Conservation (phyloP, 345 rosid genomes). For the Mallotus nudiflorus region DNA sequence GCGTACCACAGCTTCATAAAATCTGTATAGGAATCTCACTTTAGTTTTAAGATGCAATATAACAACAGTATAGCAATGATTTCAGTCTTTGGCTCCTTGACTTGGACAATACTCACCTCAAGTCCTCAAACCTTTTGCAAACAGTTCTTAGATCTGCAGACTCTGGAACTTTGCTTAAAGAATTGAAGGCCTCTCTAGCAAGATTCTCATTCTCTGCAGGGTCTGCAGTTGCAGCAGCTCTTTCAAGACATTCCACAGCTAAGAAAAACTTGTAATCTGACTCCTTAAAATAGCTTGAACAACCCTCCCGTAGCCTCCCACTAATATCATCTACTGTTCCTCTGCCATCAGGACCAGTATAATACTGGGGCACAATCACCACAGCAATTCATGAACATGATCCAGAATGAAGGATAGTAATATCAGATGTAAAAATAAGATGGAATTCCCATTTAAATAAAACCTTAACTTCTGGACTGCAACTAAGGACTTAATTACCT, state of each 20-base stretch:
- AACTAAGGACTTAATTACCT: constrained; percentile 49
- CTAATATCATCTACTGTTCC: constrained; percentile 96
- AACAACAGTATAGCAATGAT: constrained; percentile 5
- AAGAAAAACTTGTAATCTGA: constrained; percentile 94
- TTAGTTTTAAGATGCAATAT: constrained; percentile 20
- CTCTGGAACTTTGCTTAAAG: constrained; percentile 87
- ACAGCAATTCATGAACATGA: not conserved
- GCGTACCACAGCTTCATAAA: constrained; percentile 96
- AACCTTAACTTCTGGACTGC: constrained; percentile 3
- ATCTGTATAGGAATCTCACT: constrained; percentile 48
- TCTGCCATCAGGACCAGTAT: constrained; percentile 97
- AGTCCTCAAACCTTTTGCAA: constrained; percentile 95
- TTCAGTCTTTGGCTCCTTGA: constrained; percentile 27
- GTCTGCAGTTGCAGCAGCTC: constrained; percentile 69
- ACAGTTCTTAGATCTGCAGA: constrained; percentile 91
- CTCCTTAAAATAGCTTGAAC: constrained; percentile 97
- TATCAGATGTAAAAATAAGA: constrained; percentile 5
- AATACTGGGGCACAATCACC: constrained; percentile 54
- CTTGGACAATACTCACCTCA: constrained; percentile 55
- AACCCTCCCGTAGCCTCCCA: constrained; percentile 77
- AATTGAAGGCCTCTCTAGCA: constrained; percentile 84
- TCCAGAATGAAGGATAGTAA: constrained; percentile 11
- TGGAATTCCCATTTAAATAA: not conserved
- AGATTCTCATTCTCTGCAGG: constrained; percentile 77
- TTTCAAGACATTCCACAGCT: constrained; percentile 96